Evolutionary conservation across 2,329 filamentous ascomycete species (phyloP), one percentile per base, ranked within the genome.

Genomic region (Cladosporium sp.): DNA sequence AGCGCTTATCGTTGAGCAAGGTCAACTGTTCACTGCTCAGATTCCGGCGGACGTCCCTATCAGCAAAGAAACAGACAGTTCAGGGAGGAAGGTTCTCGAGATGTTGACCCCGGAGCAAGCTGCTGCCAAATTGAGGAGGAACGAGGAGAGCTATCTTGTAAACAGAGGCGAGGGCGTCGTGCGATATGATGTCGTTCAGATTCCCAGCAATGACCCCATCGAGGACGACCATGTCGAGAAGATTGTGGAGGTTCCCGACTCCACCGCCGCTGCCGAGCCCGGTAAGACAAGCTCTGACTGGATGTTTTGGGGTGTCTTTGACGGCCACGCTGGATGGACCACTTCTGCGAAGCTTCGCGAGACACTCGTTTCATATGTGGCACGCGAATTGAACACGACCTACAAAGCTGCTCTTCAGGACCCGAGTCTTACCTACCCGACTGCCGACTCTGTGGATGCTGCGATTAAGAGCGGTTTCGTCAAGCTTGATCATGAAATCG

Each of bases 241-340:
- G 79, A 96, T 97, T 63, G 89, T 99, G 41, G 89, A 97, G 69
- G 83, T 96, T 7, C 86, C 89, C 4, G 78, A 79, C 47, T 77
- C 74, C 43, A 73, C 80, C 34, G 76, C 78, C 20, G 75, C 77
- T 13, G 74, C 76, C 7, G 73, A 79, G 61, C 71, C 79, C 65
- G 71, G 78, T 32, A 76, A 79, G 13, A 58, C 76, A 15, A 83
- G 77, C 53, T 88, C 81, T 55, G 95, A 99, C 70, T 99, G 93
- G 93, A 97, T 97, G 90, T 99, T 99, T 69, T 99, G 95, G 93
- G 93, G 91, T 52, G 91, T 99, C 15, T 99, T 97, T 69, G 93
- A 99, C 66, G 93, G 93, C 0, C 93, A 99, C 70, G 95, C 89
- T 40, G 93, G 93, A 60, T 99, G 93, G 93, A 96, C 93, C 4